These are phyloP conservation scores for Kodamaea arcana DNA, from an alignment of 1,139 yeast genomes.

Conservation along the genomic window DNA sequence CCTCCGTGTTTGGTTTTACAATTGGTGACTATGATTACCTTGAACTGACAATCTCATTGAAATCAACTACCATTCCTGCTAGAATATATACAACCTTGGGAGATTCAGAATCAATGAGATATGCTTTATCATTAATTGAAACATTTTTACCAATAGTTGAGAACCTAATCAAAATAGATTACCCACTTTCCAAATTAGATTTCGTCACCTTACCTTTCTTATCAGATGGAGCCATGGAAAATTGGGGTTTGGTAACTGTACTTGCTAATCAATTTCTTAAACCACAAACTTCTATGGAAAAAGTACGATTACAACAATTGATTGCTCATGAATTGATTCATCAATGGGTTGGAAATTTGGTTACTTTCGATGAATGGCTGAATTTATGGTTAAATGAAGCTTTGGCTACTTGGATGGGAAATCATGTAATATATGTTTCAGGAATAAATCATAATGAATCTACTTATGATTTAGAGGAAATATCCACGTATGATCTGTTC, in stretches of 20 bases:
- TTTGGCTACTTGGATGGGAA: slow-evolving; percentile 68
- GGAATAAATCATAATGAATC: slow-evolving; percentile 26
- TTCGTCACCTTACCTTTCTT: slow-evolving; percentile 64
- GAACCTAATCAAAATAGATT: slow-evolving; percentile 35
- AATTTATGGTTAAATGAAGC: slow-evolving; percentile 72
- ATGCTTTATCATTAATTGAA: slow-evolving; percentile 44
- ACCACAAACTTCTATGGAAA: slow-evolving; percentile 14
- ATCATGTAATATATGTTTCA: slow-evolving; percentile 31
- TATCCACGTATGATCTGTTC: slow-evolving; percentile 28
- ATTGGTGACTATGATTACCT: slow-evolving; percentile 59
- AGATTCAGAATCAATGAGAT: slow-evolving; percentile 38
- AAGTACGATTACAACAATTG: slow-evolving; percentile 44
- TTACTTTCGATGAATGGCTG: slow-evolving; percentile 64
- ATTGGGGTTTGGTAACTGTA: slow-evolving; percentile 65
- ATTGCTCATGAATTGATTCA: slow-evolving; percentile 70
- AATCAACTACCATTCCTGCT: slow-evolving; percentile 31
- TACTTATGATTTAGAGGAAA: slow-evolving; percentile 24
- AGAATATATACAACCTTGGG: slow-evolving; percentile 57
- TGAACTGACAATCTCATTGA: slow-evolving; percentile 18
- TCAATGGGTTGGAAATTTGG: slow-evolving; percentile 71
- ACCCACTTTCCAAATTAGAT: slow-evolving; percentile 62
- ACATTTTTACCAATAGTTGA: slow-evolving; percentile 45
- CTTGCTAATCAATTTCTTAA: slow-evolving; percentile 47
- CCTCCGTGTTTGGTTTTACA: slow-evolving; percentile 63
- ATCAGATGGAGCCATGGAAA: slow-evolving; percentile 77